Evolutionary conservation across 805 yeast genomes (phyloP).

Genomic region (Babjeviella inositovora): DNA sequence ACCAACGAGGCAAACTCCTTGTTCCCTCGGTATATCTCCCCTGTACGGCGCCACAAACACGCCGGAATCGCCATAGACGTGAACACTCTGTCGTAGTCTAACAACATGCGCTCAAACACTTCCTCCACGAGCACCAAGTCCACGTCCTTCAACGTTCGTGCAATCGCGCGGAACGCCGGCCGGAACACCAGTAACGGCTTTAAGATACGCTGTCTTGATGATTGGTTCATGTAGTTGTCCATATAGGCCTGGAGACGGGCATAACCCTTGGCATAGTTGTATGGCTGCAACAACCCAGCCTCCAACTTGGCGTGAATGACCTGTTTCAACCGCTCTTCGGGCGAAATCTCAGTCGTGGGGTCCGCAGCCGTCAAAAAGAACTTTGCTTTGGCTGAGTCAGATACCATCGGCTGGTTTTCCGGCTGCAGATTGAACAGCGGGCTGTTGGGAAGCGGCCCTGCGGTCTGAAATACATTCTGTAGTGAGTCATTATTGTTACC

Average conservation of each 20-base stretch:
- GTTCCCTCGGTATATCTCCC: slow-evolving; percentile 89
- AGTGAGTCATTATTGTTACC: too few relatives aligned
- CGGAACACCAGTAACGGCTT: slow-evolving; percentile 76
- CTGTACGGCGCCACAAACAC: slow-evolving; percentile 93
- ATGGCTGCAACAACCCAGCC: slow-evolving; percentile 86
- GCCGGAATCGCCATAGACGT: slow-evolving; percentile 98
- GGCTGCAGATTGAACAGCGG: too few relatives aligned
- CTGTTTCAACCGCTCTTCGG: slow-evolving; percentile 84
- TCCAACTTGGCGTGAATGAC: slow-evolving; percentile 89
- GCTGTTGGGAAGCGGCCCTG: too few relatives aligned
- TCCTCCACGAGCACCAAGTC: slow-evolving; percentile 89
- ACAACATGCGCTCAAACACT: slow-evolving; percentile 80
- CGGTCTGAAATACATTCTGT: too few relatives aligned
- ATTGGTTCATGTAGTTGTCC: slow-evolving; percentile 81
- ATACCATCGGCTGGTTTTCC: slow-evolving; percentile 12
- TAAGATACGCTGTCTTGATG: slow-evolving; percentile 71
- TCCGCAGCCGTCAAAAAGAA: slow-evolving; percentile 94
- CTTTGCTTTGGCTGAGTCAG: slow-evolving; percentile 79
- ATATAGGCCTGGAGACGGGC: slow-evolving; percentile 79
- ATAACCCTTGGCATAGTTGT: slow-evolving; percentile 87
- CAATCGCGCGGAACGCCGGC: slow-evolving; percentile 89
- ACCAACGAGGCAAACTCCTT: slow-evolving; percentile 92
- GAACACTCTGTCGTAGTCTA: slow-evolving; percentile 89
- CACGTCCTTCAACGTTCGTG: slow-evolving; percentile 76
- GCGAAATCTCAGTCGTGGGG: slow-evolving; percentile 86